Conservation (phyloP, 2,329 filamentous ascomycete genomes). For the Triangularia verruculosa region DNA sequence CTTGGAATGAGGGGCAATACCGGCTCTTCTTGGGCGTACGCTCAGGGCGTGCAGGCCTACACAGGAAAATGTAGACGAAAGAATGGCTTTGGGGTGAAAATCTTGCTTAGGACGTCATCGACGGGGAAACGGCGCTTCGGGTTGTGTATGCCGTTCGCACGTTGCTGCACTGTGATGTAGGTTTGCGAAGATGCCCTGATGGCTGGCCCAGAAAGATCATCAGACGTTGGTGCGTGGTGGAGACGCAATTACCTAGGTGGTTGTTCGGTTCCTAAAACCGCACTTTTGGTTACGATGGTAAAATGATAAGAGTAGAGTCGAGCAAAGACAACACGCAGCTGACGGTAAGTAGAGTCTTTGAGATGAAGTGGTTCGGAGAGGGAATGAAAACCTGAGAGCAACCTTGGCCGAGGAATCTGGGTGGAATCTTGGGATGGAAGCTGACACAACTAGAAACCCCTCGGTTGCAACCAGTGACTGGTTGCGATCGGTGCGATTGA, state of each 20-base stretch:
- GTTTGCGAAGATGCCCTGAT: not conserved
- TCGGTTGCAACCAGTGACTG: not conserved
- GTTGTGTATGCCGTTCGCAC: constrained; percentile 6
- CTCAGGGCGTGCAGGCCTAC: not conserved
- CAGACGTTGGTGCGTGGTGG: not conserved
- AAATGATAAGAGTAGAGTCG: not conserved
- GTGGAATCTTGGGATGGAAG: not conserved
- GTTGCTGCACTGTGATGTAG: not conserved
- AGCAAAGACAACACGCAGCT: not conserved
- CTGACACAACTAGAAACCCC: not conserved
- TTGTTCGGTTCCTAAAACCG: not conserved
- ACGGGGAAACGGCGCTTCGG: constrained; percentile 9
- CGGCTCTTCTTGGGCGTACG: not conserved
- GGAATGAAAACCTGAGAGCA: not conserved
- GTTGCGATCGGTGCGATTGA: not conserved
- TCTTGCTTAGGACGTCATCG: constrained; percentile 20
- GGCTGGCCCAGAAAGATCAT: not conserved
- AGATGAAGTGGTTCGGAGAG: not conserved
- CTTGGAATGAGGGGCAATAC: constrained; percentile 7
- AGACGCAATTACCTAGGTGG: not conserved
- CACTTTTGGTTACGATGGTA: not conserved
- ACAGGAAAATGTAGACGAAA: not conserved
- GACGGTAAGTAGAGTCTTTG: not conserved
- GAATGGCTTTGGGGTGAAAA: constrained; percentile 1
- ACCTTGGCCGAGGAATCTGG: not conserved